A percentile compares a stretch with the other conserved stretches of the same genome.
Conservation (phyloP, 371 early-diverging fungal species). For the Phascolomyces articulosus region DNA sequence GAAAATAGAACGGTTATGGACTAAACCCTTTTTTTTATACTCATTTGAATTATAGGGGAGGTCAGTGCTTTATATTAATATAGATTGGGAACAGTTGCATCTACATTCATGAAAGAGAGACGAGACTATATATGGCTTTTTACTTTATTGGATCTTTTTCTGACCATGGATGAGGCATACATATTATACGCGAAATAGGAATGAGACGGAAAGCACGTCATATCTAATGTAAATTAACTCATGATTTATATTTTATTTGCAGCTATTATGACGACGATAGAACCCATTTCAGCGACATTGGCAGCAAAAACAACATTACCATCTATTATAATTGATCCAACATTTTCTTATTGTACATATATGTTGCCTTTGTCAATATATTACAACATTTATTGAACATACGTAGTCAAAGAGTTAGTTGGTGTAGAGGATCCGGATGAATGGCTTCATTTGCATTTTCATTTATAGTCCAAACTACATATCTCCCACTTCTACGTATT, state of each 20-base stretch:
- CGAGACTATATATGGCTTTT: constrained; percentile 38
- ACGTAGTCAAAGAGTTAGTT: constrained; percentile 43
- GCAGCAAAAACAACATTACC: no score
- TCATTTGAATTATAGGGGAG: background rate
- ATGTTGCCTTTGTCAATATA: no score
- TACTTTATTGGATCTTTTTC: no score
- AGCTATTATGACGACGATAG: no score
- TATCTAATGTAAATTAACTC: no score
- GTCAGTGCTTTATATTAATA: constrained; percentile 20
- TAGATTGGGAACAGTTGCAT: constrained; percentile 28
- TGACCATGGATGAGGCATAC: no score
- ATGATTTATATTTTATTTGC: no score
- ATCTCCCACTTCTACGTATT: no score
- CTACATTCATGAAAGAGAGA: constrained; percentile 28
- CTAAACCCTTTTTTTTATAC: background rate
- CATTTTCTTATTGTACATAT: background rate
- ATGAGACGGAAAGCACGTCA: no score
- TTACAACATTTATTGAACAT: constrained; percentile 39
- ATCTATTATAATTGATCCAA: background rate
- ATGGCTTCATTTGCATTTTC: constrained; percentile 23
- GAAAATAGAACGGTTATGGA: no score
- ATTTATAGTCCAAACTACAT: background rate
- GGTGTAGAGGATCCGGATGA: constrained; percentile 44
- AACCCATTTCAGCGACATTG: no score
- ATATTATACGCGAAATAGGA: no score